Evolutionary conservation across 1,284 basidiomycete genomes (phyloP).

Genomic region (Sanghuangporus sanghuang): DNA sequence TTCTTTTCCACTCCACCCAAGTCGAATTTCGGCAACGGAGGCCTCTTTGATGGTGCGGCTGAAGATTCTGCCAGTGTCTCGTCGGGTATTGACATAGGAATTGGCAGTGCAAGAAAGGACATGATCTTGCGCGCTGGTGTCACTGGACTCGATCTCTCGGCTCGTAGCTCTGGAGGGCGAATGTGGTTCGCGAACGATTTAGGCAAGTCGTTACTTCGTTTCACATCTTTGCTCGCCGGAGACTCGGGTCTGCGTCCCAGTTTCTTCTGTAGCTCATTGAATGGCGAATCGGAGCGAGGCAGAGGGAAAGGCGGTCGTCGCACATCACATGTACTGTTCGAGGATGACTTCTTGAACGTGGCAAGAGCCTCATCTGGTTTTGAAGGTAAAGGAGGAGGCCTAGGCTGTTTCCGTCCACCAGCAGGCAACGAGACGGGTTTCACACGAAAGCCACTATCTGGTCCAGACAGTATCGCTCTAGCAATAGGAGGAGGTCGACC

Average conservation of each 20-base stretch:
- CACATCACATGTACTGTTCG: background rate
- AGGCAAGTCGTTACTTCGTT: background rate
- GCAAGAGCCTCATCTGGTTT: background rate
- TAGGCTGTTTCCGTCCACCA: background rate
- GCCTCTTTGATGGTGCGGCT: background rate
- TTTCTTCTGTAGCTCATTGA: background rate
- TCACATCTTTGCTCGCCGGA: background rate
- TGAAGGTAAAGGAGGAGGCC: background rate
- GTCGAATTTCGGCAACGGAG: conserved; percentile 6
- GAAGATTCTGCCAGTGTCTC: background rate
- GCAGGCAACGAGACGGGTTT: background rate
- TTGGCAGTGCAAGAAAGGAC: conserved; percentile 4
- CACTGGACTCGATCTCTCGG: background rate
- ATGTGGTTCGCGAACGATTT: background rate
- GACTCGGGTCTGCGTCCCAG: background rate
- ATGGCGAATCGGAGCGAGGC: background rate
- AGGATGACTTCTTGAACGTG: background rate
- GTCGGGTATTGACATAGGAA: background rate
- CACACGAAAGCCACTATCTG: background rate
- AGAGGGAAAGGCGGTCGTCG: background rate
- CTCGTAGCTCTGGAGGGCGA: background rate
- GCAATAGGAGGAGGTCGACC: background rate
- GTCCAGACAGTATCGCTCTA: background rate
- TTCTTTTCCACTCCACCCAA: background rate
- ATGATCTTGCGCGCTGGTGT: conserved; percentile 10